Evolutionary conservation across 1,139 yeast species (phyloP), one percentile per base, ranked within the genome.

Genomic region (Nakaseomyces sp.): DNA sequence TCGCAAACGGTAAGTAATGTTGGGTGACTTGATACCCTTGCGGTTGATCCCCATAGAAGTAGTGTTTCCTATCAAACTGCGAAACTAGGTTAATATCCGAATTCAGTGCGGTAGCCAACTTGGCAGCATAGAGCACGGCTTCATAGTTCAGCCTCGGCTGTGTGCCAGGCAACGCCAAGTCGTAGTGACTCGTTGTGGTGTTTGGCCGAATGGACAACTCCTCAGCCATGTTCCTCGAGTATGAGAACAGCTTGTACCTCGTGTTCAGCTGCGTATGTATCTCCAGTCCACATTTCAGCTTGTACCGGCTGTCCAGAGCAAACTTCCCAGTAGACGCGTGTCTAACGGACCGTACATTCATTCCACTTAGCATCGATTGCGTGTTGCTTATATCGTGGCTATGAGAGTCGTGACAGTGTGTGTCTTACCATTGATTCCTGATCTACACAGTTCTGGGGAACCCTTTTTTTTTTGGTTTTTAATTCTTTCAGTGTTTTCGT

Each of bases 1-100:
- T 69, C 1, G 96, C 95, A 41, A 85, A 69, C 1, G 99, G 97
- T 40, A 73, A 72, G 59, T 76, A 87, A 57, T 79, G 85, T 65
- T 91, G 99, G 0, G 99, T 91, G 45, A 91, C 81, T 60, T 91
- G 99, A 62, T 88, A 91, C 0, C 99, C 99, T 43, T 85, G 67
- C 0, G 98, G 98, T 63, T 91, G 97, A 62, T 91, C 99, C 0
- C 93, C 93, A 60, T 91, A 91, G 62, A 91, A 89, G 63, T 91
- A 91, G 62, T 91, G 99, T 61, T 91, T 91, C 50, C 99, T 69
- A 60, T 91, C 99, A 61, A 91, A 91, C 1, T 81, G 68, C 0
- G 91, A 82, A 9, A 60, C 53, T 0, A 64, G 51, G 47, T 77
- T 76, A 16, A 91, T 72, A 0, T 70, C 63, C 50, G 89, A 76